Conservation (phyloP, 352 stramenopile genomes). For the Aphanomyces invadans region DNA sequence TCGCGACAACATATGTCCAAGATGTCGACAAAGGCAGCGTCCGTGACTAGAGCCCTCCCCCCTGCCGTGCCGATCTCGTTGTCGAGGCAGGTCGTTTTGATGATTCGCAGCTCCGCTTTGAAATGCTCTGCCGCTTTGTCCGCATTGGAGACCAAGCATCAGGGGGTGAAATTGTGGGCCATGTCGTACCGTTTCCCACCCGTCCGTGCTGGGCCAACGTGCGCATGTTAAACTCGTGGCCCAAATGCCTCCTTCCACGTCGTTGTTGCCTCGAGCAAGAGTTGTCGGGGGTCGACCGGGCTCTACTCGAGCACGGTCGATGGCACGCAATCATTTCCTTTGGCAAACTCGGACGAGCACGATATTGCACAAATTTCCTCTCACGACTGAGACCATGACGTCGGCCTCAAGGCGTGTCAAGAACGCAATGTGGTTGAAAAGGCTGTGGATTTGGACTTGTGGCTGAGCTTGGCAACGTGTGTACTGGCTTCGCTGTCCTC, state of each 20-base stretch:
- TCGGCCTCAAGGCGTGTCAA: too few species aligned
- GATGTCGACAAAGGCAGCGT: background rate
- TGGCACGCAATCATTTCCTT: background rate
- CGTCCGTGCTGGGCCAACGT: constrained; percentile 17
- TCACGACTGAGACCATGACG: too few species aligned
- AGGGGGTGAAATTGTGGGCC: background rate
- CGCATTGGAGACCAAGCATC: background rate
- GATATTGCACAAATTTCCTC: too few species aligned
- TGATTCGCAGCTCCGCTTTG: constrained; percentile 1
- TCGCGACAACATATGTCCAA: background rate
- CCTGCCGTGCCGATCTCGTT: background rate
- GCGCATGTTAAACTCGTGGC: constrained; percentile 14
- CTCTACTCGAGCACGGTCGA: background rate
- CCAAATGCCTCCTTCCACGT: background rate
- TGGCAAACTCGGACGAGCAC: too few species aligned
- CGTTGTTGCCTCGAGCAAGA: background rate
- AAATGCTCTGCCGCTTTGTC: constrained; percentile 6
- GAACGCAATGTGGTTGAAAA: too few species aligned
- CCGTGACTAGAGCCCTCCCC: background rate
- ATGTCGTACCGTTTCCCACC: constrained; percentile 9
- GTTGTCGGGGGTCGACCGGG: background rate
- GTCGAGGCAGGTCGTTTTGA: background rate
- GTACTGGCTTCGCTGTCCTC: too few species aligned
- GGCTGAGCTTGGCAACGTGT: too few species aligned
- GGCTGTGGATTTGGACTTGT: too few species aligned